A percentile compares a stretch with the other conserved stretches of the same genome.
Evolutionary conservation across 2,329 filamentous ascomycete species (phyloP).

Genomic region (Colletotrichum echinochloae): DNA sequence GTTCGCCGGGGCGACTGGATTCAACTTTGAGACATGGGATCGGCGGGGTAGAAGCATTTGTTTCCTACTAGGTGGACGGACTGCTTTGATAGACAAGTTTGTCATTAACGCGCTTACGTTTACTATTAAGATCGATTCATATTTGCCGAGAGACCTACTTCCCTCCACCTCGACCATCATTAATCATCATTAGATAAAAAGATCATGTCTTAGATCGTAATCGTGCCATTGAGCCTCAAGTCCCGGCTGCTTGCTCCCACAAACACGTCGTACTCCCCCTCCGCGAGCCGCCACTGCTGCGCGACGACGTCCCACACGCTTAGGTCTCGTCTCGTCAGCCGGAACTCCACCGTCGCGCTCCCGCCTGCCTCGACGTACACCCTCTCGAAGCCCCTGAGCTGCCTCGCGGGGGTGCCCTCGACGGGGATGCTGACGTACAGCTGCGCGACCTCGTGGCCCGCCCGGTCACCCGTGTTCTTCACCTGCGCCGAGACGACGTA

Average conservation of each 20-base stretch:
- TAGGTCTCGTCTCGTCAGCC: conserved; percentile 60
- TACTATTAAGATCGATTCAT: not conserved
- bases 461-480: conserved; percentile 55
- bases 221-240: conserved; percentile 51
- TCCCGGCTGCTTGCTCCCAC: conserved; percentile 28
- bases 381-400: conserved; percentile 61
- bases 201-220: conserved; percentile 52
- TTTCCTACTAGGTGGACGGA: no score
- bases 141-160: not conserved
- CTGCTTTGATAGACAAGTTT: no score
- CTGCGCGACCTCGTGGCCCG: conserved; percentile 61
- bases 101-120: no score
- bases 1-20: no score
- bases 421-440: conserved; percentile 50
- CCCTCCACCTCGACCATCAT: not conserved
- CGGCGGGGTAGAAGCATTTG: no score
- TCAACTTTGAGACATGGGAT: no score
- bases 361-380: conserved; percentile 55
- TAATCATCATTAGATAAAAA: not conserved
- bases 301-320: conserved; percentile 62
- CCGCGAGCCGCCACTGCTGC: conserved; percentile 63
- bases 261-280: conserved; percentile 43
- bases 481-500: conserved; percentile 54
- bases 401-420: conserved; percentile 50
- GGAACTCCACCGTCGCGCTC: conserved; percentile 53